phyloP scores from a whole-genome alignment of 129 eudicot genomes.

The Apium graveolens region DNA sequence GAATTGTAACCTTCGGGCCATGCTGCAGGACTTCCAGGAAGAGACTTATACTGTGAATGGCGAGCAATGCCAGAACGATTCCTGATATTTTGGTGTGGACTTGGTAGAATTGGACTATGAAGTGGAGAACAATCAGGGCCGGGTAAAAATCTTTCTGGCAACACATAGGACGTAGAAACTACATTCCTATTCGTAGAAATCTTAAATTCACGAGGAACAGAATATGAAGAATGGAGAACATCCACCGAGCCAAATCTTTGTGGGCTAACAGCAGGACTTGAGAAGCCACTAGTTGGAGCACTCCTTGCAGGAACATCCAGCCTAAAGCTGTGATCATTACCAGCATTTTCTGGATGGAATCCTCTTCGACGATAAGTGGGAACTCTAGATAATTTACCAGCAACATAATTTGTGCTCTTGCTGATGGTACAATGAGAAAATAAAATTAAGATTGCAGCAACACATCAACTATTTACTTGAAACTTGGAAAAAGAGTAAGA shows the following conservation, averaged over 20 bases:
- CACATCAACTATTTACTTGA: not conserved
- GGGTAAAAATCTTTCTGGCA: constrained; percentile 13
- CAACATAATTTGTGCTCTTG: constrained; percentile 22
- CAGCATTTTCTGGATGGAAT: constrained; percentile 29
- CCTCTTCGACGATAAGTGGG: constrained; percentile 53
- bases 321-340: constrained; percentile 31
- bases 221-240: constrained; percentile 26
- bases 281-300: constrained; percentile 61
- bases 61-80: constrained; percentile 9
- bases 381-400: constrained; percentile 26
- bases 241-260: constrained; percentile 50
- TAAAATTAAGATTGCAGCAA: not conserved
- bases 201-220: constrained; percentile 20
- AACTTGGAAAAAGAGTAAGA: too few relatives aligned
- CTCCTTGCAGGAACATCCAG: constrained; percentile 53
- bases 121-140: constrained; percentile 41
- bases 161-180: constrained; percentile 12
- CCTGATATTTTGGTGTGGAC: constrained; percentile 16
- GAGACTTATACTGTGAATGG: constrained; percentile 27
- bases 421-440: constrained; percentile 19
- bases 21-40: constrained; percentile 20
- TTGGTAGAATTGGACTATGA: constrained; percentile 42
- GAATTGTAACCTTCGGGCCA: constrained; percentile 34
- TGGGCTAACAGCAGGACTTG: constrained; percentile 79
- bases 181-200: constrained; percentile 17